Base-by-base conservation (phyloP, 768 basidiomycete genomes). In the Rickenella mellea region DNA sequence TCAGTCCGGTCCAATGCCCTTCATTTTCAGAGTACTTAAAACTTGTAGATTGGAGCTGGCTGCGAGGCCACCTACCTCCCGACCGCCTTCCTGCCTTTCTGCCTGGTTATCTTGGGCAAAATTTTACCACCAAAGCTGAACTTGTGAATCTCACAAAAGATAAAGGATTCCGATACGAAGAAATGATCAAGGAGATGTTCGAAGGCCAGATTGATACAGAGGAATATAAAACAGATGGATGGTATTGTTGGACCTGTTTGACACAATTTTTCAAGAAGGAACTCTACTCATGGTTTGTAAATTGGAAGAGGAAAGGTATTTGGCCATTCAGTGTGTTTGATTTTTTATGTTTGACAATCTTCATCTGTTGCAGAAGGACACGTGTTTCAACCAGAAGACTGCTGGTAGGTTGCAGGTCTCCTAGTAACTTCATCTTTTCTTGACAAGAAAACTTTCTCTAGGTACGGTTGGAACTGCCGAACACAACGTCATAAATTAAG, bases 391-490 rank as follows among this genome's bases (percentile, higher is more conserved):
- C n/a, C n/a, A 15, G 56, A 57, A 11, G 56, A 64, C 43, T 64
- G 62, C 45, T 64, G 62, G 62, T 59, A 37, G 27, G 58, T 48
- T 15, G 6, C 22, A 10, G 10, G 7, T 33, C n/a, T 19, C 10
- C n/a, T 19, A 10, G n/a, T 11, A 12, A 29, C 4, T 8, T 21
- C 12, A 20, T 25, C 31, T 2, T 20, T 37, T 43, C 27, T 22
- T 36, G 33, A 36, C 15, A 15, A 17, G 10, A 10, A 32, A 30
- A 15, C 2, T 8, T 20, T 14, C 12, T 39, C 15, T 32, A 59
- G 58, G 58, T 64, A 64, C 38, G 62, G 62, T 7, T 62, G 59
- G 38, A 55, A 58, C 36, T 64, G 62, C 36, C 56, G 62, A 30
- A 64, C 62, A 9, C 58, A 59, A 51, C 42, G 45, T 1, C 61